phyloP scores from a whole-genome alignment of 2,329 filamentous ascomycete species.

The Neofusicoccum laricinum region DNA sequence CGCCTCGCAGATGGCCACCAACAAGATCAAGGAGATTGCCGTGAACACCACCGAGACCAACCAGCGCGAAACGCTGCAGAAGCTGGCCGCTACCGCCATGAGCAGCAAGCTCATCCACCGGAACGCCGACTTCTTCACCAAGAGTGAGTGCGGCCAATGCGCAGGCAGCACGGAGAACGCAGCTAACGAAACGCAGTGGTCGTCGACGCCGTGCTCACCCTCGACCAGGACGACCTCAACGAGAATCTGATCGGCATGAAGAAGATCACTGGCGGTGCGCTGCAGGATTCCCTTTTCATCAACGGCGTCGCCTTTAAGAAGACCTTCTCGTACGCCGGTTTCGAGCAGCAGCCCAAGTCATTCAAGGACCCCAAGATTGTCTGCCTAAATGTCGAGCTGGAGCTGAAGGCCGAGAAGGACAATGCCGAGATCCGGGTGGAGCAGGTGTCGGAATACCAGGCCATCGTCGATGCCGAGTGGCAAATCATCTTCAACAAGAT shows the following conservation, averaged over 20 bases:
- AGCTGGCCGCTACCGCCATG: conserved; percentile 94
- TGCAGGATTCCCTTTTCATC: conserved; percentile 94
- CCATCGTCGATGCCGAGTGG: conserved; percentile 98
- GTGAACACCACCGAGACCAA: conserved; percentile 79
- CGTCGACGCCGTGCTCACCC: conserved; percentile 89
- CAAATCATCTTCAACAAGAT: conserved; percentile 99
- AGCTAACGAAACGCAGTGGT: conserved; percentile 66
- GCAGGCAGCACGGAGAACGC: not conserved
- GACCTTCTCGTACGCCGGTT: conserved; percentile 98
- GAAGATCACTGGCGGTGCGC: conserved; percentile 93
- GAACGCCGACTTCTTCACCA: conserved; percentile 95
- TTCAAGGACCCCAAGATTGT: conserved; percentile 95
- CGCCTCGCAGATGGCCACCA: conserved; percentile 86
- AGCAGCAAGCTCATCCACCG: conserved; percentile 99
- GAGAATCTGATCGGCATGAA: conserved; percentile 98
- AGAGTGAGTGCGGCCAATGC: conserved; percentile 61
- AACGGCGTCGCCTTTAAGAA: conserved; percentile 99
- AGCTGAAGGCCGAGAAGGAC: conserved; percentile 98
- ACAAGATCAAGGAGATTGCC: conserved; percentile 98
- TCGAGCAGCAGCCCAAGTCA: conserved; percentile 97
- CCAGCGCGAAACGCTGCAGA: conserved; percentile 81
- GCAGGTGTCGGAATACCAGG: conserved; percentile 98
- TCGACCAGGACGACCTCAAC: conserved; percentile 96
- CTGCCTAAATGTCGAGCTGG: conserved; percentile 94
- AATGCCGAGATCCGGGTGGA: conserved; percentile 98